Percentiles rank a stretch among this genome's conserved stretches.
phyloP scores from a whole-genome alignment of 2,329 filamentous ascomycete species.

The Camptophora hylomeconis region DNA sequence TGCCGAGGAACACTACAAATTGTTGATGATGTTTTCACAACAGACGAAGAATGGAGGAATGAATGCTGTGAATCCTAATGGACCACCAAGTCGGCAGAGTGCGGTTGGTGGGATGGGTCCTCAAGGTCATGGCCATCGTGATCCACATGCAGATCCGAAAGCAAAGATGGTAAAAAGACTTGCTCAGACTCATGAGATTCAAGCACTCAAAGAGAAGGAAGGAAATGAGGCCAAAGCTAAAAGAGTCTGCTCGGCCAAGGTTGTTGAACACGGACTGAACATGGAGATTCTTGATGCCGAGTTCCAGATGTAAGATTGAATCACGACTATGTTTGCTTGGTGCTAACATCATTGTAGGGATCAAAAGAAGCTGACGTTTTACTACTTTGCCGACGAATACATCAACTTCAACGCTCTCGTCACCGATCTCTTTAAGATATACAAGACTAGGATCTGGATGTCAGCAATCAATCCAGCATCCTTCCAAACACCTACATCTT shows the following conservation, averaged over 20 bases:
- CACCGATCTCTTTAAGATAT: slow-evolving; percentile 96
- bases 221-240: slow-evolving; percentile 97
- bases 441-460: slow-evolving; percentile 99
- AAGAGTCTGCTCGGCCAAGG: slow-evolving; percentile 90
- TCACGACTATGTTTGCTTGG: slow-evolving; percentile 1
- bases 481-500: slow-evolving; percentile 64
- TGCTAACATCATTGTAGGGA: slow-evolving; percentile 49
- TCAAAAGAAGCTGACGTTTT: slow-evolving; percentile 97
- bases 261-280: slow-evolving; percentile 81
- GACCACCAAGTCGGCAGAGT: slow-evolving; percentile 52
- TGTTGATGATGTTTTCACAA: slow-evolving; percentile 97
- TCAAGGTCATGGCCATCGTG: slow-evolving; percentile 58
- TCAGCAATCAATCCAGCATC: slow-evolving; percentile 96
- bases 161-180: slow-evolving; percentile 95
- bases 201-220: slow-evolving; percentile 84
- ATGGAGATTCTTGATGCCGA: slow-evolving; percentile 99
- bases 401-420: slow-evolving; percentile 97
- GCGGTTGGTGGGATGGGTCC: slow-evolving; percentile 69
- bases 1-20: slow-evolving; percentile 90
- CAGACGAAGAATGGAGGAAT: slow-evolving; percentile 41
- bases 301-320: slow-evolving; percentile 78
- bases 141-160: slow-evolving; percentile 65
- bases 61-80: slow-evolving; percentile 29
- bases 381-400: slow-evolving; percentile 95
- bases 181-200: slow-evolving; percentile 81